phyloP scores from a whole-genome alignment of 1,139 yeast genomes.

The Geotrichum bryndzae region DNA sequence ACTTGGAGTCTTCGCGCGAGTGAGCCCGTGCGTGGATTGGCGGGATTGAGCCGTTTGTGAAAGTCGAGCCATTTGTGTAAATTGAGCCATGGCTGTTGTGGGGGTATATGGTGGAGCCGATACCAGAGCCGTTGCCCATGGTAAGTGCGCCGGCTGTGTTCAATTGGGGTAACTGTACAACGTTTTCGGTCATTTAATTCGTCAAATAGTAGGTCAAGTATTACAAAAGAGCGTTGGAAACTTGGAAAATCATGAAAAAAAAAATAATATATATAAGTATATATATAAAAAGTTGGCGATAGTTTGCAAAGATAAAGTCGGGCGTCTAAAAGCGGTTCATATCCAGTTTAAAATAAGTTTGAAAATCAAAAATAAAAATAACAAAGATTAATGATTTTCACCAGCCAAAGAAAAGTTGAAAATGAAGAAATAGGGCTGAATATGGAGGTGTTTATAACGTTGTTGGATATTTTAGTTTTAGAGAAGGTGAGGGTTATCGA shows the following conservation, averaged over 20 bases:
- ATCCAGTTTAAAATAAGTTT: background rate
- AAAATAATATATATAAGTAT: background rate
- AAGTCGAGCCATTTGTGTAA: background rate
- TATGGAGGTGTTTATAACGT: background rate
- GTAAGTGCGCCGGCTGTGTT: background rate
- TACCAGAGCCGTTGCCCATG: background rate
- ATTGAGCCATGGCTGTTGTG: background rate
- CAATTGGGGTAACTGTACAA: background rate
- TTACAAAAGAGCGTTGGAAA: background rate
- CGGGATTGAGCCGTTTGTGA: background rate
- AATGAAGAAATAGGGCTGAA: background rate
- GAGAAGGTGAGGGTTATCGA: background rate
- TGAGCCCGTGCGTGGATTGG: background rate
- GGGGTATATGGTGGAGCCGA: background rate
- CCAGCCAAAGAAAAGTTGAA: background rate
- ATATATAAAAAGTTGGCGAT: background rate
- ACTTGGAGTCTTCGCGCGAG: background rate
- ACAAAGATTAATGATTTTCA: too few species aligned
- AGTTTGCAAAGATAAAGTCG: background rate
- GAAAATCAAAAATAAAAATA: too few species aligned
- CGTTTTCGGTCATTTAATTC: background rate
- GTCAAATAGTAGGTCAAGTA: background rate
- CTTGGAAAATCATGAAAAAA: background rate
- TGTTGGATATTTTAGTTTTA: background rate
- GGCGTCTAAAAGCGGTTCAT: background rate